Conservation (phyloP, 75 land plant species). For the Pinus taeda region DNA sequence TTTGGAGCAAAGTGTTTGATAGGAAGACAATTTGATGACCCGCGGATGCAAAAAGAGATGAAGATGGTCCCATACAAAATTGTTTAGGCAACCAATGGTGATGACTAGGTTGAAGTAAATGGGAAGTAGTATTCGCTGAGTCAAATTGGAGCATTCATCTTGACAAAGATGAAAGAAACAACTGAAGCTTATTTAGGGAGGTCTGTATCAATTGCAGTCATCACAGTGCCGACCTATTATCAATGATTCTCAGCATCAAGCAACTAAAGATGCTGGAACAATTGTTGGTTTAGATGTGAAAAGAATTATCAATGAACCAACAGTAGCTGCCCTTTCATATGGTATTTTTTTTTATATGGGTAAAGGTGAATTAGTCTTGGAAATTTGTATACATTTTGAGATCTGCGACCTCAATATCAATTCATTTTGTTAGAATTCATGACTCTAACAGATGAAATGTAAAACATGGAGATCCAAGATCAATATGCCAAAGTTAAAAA, state of each 20-base stretch:
- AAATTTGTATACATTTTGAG: too few relatives aligned
- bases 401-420: too few relatives aligned
- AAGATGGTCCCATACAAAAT: conserved; percentile 80
- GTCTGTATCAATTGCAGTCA: conserved; percentile 58
- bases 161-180: conserved; percentile 78
- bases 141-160: conserved; percentile 70
- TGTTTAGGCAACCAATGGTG: conserved; percentile 70
- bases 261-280: conserved; percentile 79
- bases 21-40: conserved; percentile 66
- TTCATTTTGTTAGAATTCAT: too few relatives aligned
- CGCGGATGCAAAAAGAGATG: conserved; percentile 76
- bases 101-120: conserved; percentile 77
- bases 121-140: conserved; percentile 73
- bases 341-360: conserved; percentile 19
- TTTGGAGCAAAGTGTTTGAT: conserved; percentile 75
- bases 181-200: conserved; percentile 68
- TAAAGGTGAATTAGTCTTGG: too few relatives aligned
- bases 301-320: conserved; percentile 77
- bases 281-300: conserved; percentile 76
- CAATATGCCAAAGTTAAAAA: too few relatives aligned
- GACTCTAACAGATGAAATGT: too few relatives aligned
- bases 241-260: conserved; percentile 78
- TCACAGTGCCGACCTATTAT: conserved; percentile 72
- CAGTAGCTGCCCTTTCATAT: conserved; percentile 83
- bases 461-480: too few relatives aligned